phyloP scores from a whole-genome alignment of 306 rosid species.

The Trifolium subterraneum region DNA sequence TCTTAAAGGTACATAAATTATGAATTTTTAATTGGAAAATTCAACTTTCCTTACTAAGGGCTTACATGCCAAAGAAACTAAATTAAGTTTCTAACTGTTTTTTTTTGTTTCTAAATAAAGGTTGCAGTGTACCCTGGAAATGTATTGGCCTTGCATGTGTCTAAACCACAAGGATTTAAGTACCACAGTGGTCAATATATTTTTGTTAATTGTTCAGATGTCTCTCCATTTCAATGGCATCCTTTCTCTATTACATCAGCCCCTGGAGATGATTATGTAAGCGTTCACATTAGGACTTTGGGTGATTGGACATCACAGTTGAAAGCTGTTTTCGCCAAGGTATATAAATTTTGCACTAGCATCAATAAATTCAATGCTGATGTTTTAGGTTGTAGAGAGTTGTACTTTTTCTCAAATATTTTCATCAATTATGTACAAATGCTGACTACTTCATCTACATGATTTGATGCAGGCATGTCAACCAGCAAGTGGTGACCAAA shows the following conservation, averaged over 20 bases:
- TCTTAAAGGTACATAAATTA: constrained; percentile 60
- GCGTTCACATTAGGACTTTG: constrained; percentile 80
- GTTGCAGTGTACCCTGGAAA: constrained; percentile 97
- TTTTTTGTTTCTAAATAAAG: constrained; percentile 38
- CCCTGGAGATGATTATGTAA: constrained; percentile 81
- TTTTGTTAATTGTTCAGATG: constrained; percentile 70
- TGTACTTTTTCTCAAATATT: constrained; percentile 5
- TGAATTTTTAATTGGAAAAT: not conserved
- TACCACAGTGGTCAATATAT: constrained; percentile 91
- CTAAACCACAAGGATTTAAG: constrained; percentile 86
- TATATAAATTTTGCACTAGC: constrained; percentile 27
- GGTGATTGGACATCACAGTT: constrained; percentile 94
- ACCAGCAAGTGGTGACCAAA: constrained; percentile 67
- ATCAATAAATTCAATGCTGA: not conserved
- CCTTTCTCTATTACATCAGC: constrained; percentile 93
- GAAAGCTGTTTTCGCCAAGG: constrained; percentile 77
- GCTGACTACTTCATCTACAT: constrained; percentile 10
- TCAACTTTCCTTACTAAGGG: not conserved
- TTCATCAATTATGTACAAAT: constrained; percentile 15
- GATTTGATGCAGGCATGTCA: constrained; percentile 69
- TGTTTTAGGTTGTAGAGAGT: not conserved
- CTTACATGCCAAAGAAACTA: not conserved
- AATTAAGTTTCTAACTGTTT: not conserved
- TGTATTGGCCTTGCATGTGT: constrained; percentile 80
- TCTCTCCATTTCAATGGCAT: constrained; percentile 94